These are phyloP conservation scores for Brachypodium distachyon DNA, from an alignment of 202 grass and related monocot genomes.

Conservation along the genomic window DNA sequence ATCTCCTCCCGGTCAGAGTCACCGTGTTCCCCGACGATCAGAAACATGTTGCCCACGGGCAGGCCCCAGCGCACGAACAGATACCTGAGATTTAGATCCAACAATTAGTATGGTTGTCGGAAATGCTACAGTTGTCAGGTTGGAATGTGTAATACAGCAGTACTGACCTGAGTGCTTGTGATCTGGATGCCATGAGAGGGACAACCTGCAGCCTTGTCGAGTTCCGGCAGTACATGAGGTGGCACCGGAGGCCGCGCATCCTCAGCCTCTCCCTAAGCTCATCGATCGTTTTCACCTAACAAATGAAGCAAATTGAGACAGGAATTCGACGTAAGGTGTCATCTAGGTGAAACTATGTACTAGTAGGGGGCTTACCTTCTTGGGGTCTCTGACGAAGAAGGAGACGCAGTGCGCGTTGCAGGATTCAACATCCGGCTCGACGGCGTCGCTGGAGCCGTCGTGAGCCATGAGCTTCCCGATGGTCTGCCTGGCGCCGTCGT, in stretches of 20 bases:
- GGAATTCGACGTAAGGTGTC: no score
- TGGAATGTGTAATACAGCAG: not conserved
- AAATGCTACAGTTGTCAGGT: not conserved
- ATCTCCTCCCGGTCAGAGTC: conserved; percentile 85
- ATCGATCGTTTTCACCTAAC: conserved; percentile 56
- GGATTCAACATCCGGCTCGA: conserved; percentile 54
- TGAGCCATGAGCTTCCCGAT: conserved; percentile 63
- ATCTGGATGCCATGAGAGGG: conserved; percentile 84
- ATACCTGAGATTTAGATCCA: conserved; percentile 42
- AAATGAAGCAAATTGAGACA: not conserved
- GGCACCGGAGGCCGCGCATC: conserved; percentile 85
- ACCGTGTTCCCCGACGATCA: conserved; percentile 59
- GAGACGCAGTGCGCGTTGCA: conserved; percentile 72
- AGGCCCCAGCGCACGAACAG: conserved; percentile 90
- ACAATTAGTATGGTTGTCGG: not conserved
- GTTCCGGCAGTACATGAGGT: conserved; percentile 84
- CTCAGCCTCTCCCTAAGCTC: conserved; percentile 71
- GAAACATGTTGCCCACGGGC: conserved; percentile 71
- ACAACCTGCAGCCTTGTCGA: conserved; percentile 82
- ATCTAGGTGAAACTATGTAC: not conserved
- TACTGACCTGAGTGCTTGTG: conserved; percentile 86
- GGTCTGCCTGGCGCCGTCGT: conserved; percentile 60
- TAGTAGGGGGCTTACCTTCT: conserved; percentile 39
- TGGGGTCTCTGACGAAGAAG: conserved; percentile 67
- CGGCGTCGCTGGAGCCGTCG: not conserved